Base-by-base conservation (phyloP, 495 filamentous ascomycete genomes). In the Barbatosphaeria neglecta region DNA sequence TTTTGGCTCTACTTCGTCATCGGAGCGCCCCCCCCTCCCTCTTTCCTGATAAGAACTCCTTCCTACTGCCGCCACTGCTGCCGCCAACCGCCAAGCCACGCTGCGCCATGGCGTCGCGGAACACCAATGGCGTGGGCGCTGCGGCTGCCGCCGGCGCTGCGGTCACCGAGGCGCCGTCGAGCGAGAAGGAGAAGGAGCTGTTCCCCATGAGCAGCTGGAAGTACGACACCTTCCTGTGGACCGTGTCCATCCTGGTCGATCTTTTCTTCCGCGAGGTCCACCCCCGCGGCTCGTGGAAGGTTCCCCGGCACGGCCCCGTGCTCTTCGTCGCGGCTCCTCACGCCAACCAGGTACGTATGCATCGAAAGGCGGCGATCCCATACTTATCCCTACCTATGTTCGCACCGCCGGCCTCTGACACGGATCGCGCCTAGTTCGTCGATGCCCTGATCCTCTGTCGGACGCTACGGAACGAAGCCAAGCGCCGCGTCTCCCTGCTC, bases 301-400 rank as follows among this genome's bases (percentile, higher is more conserved):
- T 98, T 19, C 92, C 92, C 28, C 75, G 81, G 49, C 75, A 77
- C 51, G 92, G 87, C 2, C 90, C 92, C 0, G 77, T 98, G 45
- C 87, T 98, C 35, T 90, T 98, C 58, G 92, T 98, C 50, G 90
- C 89, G n/a, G 92, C 93, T 17, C 92, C 92, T 50, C 92, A 98
- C 74, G 93, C 92, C 40, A 98, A 98, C 62, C 92, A 98, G 79
- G 87, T 89, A 72, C 22, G 66, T 18, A 22, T n/a, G n/a, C 38
- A 3, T 13, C 35, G 24, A 25, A 25, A 4, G 24, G 9, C 2
- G 16, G 6, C 22, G 15, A 58, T 45, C 44, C 37, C 17, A 15
- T 35, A 38, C 38, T 18, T 35, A 25, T 17, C 15, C 38, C 24
- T 33, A 22, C 5, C 41, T 22, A 7, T 22, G 13, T 46, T 24